Evolutionary conservation across 2,329 filamentous ascomycete species (phyloP), one percentile per base, ranked within the genome.

Genomic region (Chaetomium sp.): DNA sequence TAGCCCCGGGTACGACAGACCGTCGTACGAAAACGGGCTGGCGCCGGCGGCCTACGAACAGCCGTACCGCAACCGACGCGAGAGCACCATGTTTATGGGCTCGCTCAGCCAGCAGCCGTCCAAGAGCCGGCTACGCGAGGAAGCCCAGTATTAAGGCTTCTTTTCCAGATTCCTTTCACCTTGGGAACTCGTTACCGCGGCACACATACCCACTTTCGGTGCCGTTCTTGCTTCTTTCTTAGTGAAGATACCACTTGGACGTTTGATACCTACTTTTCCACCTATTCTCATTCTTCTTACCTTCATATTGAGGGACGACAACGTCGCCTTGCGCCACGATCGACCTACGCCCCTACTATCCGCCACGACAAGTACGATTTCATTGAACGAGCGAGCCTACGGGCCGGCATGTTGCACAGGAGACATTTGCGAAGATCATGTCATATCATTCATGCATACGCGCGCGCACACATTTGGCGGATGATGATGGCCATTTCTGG

Each of bases 21-120:
- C 76, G 4, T 67, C 74, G 9, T 77, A 77, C 29, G 76, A 78
- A 47, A 60, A 69, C 53, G 65, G 72, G 2, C 64, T 72, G n/a
- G 55, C 70, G 45, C 69, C 70, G 29, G 73, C 73, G 5, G 66
- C 70, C 3, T 77, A 79, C 57, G 76, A 80, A 45, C 77, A 77
- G 60, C 72, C 74, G 9, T 77, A 77, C 66, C 83, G 78, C 70
- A 84, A 81, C 72, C 80, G 85, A 57, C 82, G 87, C 57, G 86
- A 89, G 75, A 89, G 87, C 70, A 78, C 80, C 54, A 85, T 89
- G 74, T 85, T 87, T 66, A 81, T 82, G 72, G 79, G 82, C 64
- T 78, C 78, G 23, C 74, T 85, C 35, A 82, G 79, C 60, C 79
- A 81, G 23, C 83, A 85, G 69, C 76, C 76, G 47, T 83, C 82